phyloP scores from a whole-genome alignment of 805 yeast genomes.

The baker's yeast (Saccharomyces cerevisiae) region DNA sequence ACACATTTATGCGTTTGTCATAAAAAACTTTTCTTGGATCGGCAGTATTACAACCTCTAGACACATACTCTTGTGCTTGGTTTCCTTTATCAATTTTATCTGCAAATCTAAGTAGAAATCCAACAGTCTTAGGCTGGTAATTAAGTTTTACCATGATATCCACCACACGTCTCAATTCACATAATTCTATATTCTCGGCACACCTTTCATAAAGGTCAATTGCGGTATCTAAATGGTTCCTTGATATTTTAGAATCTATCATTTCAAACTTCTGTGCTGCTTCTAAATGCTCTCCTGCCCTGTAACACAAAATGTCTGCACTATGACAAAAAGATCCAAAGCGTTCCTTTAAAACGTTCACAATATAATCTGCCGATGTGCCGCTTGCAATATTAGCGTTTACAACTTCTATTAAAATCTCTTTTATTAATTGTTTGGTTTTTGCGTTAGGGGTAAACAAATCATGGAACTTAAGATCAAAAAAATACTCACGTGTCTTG shows the following conservation, averaged over 20 bases:
- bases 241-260: slow-evolving; percentile 58
- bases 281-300: slow-evolving; percentile 81
- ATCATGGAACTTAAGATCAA: slow-evolving; percentile 59
- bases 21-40: slow-evolving; percentile 43
- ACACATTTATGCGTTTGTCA: slow-evolving; percentile 47
- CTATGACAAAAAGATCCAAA: slow-evolving; percentile 91
- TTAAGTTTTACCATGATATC: slow-evolving; percentile 66
- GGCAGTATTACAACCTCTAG: slow-evolving; percentile 39
- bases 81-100: slow-evolving; percentile 53
- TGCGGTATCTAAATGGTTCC: slow-evolving; percentile 58
- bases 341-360: slow-evolving; percentile 73
- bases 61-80: slow-evolving; percentile 43
- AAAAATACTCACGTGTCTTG: slow-evolving; percentile 56
- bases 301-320: slow-evolving; percentile 81
- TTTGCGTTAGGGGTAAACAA: slow-evolving; percentile 60
- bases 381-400: slow-evolving; percentile 80
- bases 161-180: slow-evolving; percentile 69
- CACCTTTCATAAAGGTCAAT: slow-evolving; percentile 68
- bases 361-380: slow-evolving; percentile 78
- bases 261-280: slow-evolving; percentile 66
- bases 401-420: slow-evolving; percentile 75
- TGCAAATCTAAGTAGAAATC: slow-evolving; percentile 67
- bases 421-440: slow-evolving; percentile 54
- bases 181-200: slow-evolving; percentile 63
- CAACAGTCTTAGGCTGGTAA: slow-evolving; percentile 74